These are phyloP conservation scores for Solanum appendiculatum DNA, from an alignment of 257 asterid genomes.

Conservation along the genomic window DNA sequence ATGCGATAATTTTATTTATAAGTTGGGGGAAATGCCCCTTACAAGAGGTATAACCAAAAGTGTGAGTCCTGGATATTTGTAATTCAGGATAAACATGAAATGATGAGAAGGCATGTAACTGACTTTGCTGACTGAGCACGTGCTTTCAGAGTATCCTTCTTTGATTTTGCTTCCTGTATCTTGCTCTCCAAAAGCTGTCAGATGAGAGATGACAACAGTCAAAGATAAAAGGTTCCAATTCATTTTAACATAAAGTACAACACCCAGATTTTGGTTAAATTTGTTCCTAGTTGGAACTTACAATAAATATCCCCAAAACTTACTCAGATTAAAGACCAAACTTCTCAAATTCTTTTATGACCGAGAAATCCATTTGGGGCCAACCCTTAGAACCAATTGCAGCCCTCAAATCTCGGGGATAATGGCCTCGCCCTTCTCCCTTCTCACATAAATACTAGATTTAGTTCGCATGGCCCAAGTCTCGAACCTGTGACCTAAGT, in stretches of 20 bases:
- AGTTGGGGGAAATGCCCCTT: background rate
- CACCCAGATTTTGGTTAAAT: background rate
- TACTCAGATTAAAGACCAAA: background rate
- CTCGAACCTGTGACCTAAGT: background rate
- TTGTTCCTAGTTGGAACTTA: background rate
- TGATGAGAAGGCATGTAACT: constrained; percentile 17
- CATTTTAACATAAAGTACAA: background rate
- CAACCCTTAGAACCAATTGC: background rate
- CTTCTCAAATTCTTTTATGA: background rate
- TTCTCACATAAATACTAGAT: background rate
- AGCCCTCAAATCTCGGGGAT: background rate
- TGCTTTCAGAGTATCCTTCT: constrained; percentile 94
- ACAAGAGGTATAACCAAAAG: background rate
- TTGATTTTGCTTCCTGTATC: constrained; percentile 95
- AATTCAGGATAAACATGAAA: background rate
- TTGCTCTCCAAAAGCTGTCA: constrained; percentile 87
- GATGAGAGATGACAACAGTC: constrained; percentile 4
- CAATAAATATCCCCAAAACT: background rate
- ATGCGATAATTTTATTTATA: background rate
- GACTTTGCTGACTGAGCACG: constrained; percentile 99
- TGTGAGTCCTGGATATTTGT: background rate
- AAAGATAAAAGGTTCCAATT: background rate
- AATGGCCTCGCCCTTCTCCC: background rate
- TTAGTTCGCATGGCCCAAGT: background rate
- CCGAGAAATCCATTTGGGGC: background rate